Evolutionary conservation across 2,329 filamentous ascomycete species (phyloP).

Genomic region (Pseudomassariella vexata): DNA sequence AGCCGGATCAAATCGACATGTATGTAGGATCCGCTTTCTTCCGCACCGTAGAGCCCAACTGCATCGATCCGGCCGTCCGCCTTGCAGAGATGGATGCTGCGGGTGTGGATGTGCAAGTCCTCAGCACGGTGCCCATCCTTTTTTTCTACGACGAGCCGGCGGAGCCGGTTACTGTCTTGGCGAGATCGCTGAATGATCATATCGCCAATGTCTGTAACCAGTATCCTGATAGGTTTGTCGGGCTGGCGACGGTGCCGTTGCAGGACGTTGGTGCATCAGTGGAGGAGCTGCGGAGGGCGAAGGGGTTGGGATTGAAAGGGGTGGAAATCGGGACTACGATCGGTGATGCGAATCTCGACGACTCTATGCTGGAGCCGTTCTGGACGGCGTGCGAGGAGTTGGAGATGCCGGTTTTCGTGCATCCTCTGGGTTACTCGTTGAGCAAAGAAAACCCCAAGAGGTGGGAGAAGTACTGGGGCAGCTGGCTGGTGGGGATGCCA

Average conservation of each 20-base stretch:
- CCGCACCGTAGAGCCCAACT: slow-evolving; percentile 26
- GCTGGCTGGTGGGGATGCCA: slow-evolving; percentile 30
- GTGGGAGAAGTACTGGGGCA: slow-evolving; percentile 26
- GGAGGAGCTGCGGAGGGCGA: slow-evolving; percentile 20
- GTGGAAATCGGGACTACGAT: slow-evolving; percentile 28
- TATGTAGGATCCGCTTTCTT: slow-evolving; percentile 27
- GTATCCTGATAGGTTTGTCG: slow-evolving; percentile 23
- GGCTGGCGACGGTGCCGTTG: slow-evolving; percentile 25
- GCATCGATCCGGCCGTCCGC: slow-evolving; percentile 21
- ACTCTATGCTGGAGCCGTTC: slow-evolving; percentile 20
- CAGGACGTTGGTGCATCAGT: slow-evolving; percentile 23
- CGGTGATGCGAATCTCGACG: slow-evolving; percentile 23
- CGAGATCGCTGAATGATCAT: slow-evolving; percentile 26
- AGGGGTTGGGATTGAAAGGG: slow-evolving; percentile 19
- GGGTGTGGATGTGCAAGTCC: slow-evolving; percentile 28
- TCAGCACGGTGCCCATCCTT: slow-evolving; percentile 29
- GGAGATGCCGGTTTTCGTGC: slow-evolving; percentile 26
- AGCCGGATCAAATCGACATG: slow-evolving; percentile 25
- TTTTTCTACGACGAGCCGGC: slow-evolving; percentile 29
- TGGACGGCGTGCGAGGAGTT: slow-evolving; percentile 26
- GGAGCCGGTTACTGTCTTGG: slow-evolving; percentile 20
- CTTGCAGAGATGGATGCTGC: slow-evolving; percentile 26
- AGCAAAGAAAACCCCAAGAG: slow-evolving; percentile 23
- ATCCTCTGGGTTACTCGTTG: slow-evolving; percentile 27
- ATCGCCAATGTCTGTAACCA: slow-evolving; percentile 18